These are phyloP conservation scores for Senna siamea DNA, from an alignment of 306 rosid species.

Conservation along the genomic window DNA sequence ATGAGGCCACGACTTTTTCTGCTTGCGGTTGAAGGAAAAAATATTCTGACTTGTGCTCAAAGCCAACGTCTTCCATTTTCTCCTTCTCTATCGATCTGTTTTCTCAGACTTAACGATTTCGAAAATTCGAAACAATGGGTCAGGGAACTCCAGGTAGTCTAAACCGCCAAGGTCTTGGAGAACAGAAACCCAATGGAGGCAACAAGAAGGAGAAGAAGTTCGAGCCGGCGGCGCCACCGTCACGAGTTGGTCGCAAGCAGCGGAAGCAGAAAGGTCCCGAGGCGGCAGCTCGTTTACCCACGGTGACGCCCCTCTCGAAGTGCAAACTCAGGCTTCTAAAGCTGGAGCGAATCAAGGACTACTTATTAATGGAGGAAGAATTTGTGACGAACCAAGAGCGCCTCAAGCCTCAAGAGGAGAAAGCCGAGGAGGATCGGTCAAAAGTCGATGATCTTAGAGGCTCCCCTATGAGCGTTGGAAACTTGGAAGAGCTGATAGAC, in stretches of 20 bases:
- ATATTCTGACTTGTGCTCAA: slow-evolving; percentile 33
- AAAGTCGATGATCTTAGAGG: slow-evolving; percentile 97
- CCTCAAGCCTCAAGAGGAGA: slow-evolving; percentile 95
- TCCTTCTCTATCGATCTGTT: not conserved
- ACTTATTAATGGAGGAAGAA: slow-evolving; percentile 93
- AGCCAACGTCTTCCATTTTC: not conserved
- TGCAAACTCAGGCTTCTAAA: slow-evolving; percentile 84
- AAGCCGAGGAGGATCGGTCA: slow-evolving; percentile 96
- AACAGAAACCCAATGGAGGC: slow-evolving; percentile 70
- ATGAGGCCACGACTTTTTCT: too few relatives aligned
- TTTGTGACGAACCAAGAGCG: slow-evolving; percentile 94
- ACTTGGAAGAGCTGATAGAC: slow-evolving; percentile 87
- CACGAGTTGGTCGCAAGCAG: slow-evolving; percentile 95
- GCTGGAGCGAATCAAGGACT: slow-evolving; percentile 91
- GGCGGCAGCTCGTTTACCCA: slow-evolving; percentile 87
- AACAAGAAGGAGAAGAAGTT: slow-evolving; percentile 91
- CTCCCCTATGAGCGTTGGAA: slow-evolving; percentile 97
- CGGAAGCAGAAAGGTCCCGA: slow-evolving; percentile 96
- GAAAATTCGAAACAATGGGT: slow-evolving; percentile 53
- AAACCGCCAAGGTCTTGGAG: slow-evolving; percentile 80
- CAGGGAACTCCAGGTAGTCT: slow-evolving; percentile 95
- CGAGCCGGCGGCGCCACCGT: slow-evolving; percentile 94
- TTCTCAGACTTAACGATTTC: not conserved
- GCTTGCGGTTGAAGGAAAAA: too few relatives aligned
- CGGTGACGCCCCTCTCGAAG: slow-evolving; percentile 87